These are phyloP conservation scores for Phytophthora hybrid DNA, from an alignment of 352 stramenopile species.

Conservation along the genomic window DNA sequence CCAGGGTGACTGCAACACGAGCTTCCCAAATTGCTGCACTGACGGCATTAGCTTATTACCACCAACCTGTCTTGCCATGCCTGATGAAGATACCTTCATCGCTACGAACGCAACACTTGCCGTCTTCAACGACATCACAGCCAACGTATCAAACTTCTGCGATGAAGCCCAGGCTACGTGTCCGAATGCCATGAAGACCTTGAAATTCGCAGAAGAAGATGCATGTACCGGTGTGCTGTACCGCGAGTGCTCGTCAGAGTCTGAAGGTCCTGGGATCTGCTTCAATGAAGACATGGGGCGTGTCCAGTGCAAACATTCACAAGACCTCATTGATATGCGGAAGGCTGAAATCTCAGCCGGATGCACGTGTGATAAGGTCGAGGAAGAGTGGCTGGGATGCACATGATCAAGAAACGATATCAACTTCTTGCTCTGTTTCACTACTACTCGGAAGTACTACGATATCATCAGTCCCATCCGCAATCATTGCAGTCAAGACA, in stretches of 20 bases:
- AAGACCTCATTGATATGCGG: slow-evolving; percentile 37
- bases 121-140: slow-evolving; percentile 19
- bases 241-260: slow-evolving; percentile 24
- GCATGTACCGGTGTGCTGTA: slow-evolving; percentile 36
- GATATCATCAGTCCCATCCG: not conserved
- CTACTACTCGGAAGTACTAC: not conserved
- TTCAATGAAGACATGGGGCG: slow-evolving; percentile 38
- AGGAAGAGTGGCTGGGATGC: slow-evolving; percentile 44
- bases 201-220: slow-evolving; percentile 3
- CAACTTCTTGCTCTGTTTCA: not conserved
- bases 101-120: slow-evolving; percentile 18
- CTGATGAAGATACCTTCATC: slow-evolving; percentile 12
- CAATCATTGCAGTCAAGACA: not conserved
- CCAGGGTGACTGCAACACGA: slow-evolving; percentile 38
- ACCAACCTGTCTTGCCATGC: slow-evolving; percentile 21
- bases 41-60: slow-evolving; percentile 7
- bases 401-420: slow-evolving; percentile 7
- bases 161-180: slow-evolving; percentile 28
- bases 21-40: slow-evolving; percentile 37
- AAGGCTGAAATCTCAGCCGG: slow-evolving; percentile 32
- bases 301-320: slow-evolving; percentile 27
- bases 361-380: slow-evolving; percentile 23
- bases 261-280: slow-evolving; percentile 34
- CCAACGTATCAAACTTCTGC: slow-evolving; percentile 35
- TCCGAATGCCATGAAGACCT: not conserved